These are phyloP conservation scores for Cladosporium velox DNA, from an alignment of 2,329 filamentous ascomycete genomes.

Conservation along the genomic window DNA sequence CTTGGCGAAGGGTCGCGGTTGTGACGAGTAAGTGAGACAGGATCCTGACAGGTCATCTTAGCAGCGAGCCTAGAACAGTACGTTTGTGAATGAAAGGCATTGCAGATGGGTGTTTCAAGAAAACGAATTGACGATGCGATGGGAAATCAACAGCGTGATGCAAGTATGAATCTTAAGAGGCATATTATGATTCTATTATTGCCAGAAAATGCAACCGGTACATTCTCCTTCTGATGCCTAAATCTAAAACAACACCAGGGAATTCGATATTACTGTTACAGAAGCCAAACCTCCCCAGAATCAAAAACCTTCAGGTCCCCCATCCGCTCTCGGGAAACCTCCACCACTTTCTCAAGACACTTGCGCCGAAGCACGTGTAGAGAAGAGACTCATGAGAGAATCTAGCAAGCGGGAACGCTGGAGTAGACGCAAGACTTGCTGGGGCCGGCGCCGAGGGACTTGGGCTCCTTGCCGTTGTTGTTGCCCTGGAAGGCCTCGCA, in stretches of 20 bases:
- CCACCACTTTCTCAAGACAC: neutral
- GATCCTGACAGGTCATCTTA: neutral
- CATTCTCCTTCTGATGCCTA: neutral
- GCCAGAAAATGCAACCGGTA: slow-evolving; percentile 1
- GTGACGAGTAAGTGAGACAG: neutral
- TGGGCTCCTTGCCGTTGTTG: slow-evolving; percentile 19
- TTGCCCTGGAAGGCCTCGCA: slow-evolving; percentile 18
- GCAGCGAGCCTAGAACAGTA: neutral
- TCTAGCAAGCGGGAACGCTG: slow-evolving; percentile 21
- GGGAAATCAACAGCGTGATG: neutral
- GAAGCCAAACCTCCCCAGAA: neutral
- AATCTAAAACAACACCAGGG: neutral
- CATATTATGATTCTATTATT: neutral
- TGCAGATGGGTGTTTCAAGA: neutral
- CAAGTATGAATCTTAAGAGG: neutral
- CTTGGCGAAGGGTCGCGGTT: slow-evolving; percentile 27
- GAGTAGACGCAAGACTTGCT: slow-evolving; percentile 21
- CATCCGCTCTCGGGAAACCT: neutral
- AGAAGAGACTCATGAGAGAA: neutral
- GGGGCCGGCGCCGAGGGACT: slow-evolving; percentile 14
- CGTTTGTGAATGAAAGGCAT: neutral
- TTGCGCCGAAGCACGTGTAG: neutral
- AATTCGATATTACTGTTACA: neutral
- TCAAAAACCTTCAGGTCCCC: neutral
- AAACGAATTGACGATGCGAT: neutral